A percentile compares a stretch with the other conserved stretches of the same genome.
Conservation (phyloP, 2,329 filamentous ascomycete species). For the Phialemoniopsis sp. region DNA sequence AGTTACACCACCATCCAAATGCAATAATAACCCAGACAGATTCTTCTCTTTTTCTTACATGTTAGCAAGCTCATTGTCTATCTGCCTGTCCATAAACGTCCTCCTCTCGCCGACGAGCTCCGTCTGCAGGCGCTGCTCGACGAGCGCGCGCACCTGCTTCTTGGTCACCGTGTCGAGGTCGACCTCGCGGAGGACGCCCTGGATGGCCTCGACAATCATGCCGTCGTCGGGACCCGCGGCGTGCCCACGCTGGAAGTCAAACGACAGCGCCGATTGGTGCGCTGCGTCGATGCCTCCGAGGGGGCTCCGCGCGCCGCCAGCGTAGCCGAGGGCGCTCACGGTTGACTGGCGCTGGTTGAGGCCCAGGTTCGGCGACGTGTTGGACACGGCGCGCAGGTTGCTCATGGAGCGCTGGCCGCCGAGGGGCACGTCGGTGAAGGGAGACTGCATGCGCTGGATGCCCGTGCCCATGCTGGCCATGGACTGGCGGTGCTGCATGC, state of each 20-base stretch:
- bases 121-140: conserved; percentile 89
- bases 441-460: conserved; percentile 46
- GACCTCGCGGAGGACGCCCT: conserved; percentile 77
- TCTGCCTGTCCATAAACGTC: conserved; percentile 86
- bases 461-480: conserved; percentile 62
- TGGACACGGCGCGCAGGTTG: conserved; percentile 48
- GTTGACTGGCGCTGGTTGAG: conserved; percentile 31
- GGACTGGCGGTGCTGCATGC: conserved; percentile 62
- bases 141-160: conserved; percentile 89
- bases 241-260: conserved; percentile 56
- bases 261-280: conserved; percentile 47
- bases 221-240: conserved; percentile 68
- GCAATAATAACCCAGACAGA: background rate
- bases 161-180: conserved; percentile 97
- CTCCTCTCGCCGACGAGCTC: conserved; percentile 82
- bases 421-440: conserved; percentile 51
- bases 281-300: conserved; percentile 33
- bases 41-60: conserved; percentile 55
- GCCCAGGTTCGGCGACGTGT: conserved; percentile 38
- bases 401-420: conserved; percentile 57
- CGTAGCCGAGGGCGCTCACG: conserved; percentile 40
- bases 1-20: background rate
- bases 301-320: conserved; percentile 40
- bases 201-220: conserved; percentile 80
- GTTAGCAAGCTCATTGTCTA: conserved; percentile 88